Evolutionary conservation across 176 grass and related monocot genomes (phyloP).

Genomic region (Miscanthus lutarioriparius): DNA sequence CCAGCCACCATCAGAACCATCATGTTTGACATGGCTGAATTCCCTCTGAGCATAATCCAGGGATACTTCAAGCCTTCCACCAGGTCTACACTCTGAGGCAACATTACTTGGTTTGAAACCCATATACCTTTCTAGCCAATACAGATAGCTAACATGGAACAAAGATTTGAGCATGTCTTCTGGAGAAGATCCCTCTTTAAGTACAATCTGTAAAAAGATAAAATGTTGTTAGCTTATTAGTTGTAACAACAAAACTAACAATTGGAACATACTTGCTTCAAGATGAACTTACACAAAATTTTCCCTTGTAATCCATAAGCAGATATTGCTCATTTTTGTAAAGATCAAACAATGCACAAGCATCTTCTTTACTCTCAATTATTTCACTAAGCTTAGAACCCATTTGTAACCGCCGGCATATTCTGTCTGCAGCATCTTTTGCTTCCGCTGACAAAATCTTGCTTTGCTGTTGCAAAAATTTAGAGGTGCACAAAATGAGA

Average conservation of each 20-base stretch:
- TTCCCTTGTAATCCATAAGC: slow-evolving; percentile 61
- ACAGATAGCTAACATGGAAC: slow-evolving; percentile 92
- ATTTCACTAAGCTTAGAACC: slow-evolving; percentile 89
- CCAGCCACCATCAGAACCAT: slow-evolving; percentile 72
- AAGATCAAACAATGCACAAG: slow-evolving; percentile 74
- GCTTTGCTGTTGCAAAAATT: slow-evolving; percentile 36
- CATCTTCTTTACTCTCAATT: slow-evolving; percentile 74
- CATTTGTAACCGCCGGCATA: slow-evolving; percentile 65
- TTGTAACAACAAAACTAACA: neutral
- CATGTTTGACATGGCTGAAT: slow-evolving; percentile 72
- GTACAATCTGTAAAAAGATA: slow-evolving; percentile 58
- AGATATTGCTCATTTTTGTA: slow-evolving; percentile 87
- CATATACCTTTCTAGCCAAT: slow-evolving; percentile 91
- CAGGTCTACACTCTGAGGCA: slow-evolving; percentile 57
- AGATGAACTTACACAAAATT: slow-evolving; percentile 75
- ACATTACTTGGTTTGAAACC: slow-evolving; percentile 51
- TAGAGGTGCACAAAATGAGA: slow-evolving; percentile 3
- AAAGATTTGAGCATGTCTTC: slow-evolving; percentile 94
- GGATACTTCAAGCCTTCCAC: slow-evolving; percentile 76
- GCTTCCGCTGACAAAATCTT: slow-evolving; percentile 79
- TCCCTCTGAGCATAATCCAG: slow-evolving; percentile 83
- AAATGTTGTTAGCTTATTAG: slow-evolving; percentile 8
- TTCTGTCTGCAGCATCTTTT: slow-evolving; percentile 76
- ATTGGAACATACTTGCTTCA: slow-evolving; percentile 19
- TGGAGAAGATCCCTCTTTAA: slow-evolving; percentile 84